Evolutionary conservation across 768 basidiomycete genomes (phyloP), one percentile per base, ranked within the genome.

Genomic region (Auricularia sp.): DNA sequence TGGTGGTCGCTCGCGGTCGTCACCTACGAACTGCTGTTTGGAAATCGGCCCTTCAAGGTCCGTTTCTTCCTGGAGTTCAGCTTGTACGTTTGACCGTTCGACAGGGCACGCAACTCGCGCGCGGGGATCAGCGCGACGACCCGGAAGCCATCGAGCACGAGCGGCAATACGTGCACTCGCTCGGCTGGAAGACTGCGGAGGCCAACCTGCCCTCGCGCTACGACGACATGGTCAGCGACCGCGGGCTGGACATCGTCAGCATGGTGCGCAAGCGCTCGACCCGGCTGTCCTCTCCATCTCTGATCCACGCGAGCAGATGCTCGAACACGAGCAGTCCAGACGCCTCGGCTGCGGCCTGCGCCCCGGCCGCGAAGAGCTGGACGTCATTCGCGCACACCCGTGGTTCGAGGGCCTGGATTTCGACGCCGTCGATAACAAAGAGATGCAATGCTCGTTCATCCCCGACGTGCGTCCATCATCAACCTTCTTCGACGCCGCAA

Each of bases 341-440:
- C 72, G 79, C 10, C 56, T 80, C 35, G 79, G 79, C 0, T 77
- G 71, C 64, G 73, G 68, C 62, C 71, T 44, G 44, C 72, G 43
- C 67, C 56, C 56, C 29, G 56, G 56, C 7, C 74, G 66, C 69
- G 76, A 33, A 69, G 71, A n/a, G 73, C 76, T 1, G 64, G 72
- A 73, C 21, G 74, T 72, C 58, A 71, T 80, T 67, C 76, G 77
- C 66, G 61, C 63, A 0, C 76, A 77, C 65, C 74, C 79, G 1
- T 80, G 79, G 79, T 77, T 80, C 68, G 42, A 61, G 3, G 72
- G 70, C 3, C 67, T 77, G 60, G 75, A 79, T 64, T 80, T 78
- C 78, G 71, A 67, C 29, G 72, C 71, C 3, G 12, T 80, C 18
- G 75, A 77, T 64, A 68, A 68, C 36, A 80, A 80, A 64, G 72